These are phyloP conservation scores for Chlamydomonas asymmetrica DNA, from an alignment of 139 green algal species.

Conservation along the genomic window DNA sequence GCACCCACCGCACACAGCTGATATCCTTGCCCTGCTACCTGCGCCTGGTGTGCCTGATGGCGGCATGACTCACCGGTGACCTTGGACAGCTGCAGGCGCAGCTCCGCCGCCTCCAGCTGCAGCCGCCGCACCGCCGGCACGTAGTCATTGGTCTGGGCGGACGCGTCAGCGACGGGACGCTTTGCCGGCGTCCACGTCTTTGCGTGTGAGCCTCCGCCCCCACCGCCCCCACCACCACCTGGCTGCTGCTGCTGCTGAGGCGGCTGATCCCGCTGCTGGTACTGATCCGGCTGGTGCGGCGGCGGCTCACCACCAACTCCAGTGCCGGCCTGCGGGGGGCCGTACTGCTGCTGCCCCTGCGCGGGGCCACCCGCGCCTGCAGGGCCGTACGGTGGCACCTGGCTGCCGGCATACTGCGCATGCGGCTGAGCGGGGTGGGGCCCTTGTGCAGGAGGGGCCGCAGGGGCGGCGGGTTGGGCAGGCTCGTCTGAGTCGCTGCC, in stretches of 20 bases:
- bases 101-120: constrained; percentile 40
- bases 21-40: too few relatives aligned
- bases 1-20: too few relatives aligned
- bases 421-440: too few relatives aligned
- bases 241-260: constrained; percentile 19
- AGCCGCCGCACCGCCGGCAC: constrained; percentile 17
- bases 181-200: background rate
- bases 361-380: background rate
- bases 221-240: too few relatives aligned
- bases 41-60: background rate
- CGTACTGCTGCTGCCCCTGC: constrained; percentile 11
- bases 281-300: background rate
- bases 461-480: too few relatives aligned
- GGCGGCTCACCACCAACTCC: constrained; percentile 9
- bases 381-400: background rate
- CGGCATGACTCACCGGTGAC: too few relatives aligned
- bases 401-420: background rate
- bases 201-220: background rate
- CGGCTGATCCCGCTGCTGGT: background rate
- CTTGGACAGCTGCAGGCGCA: constrained; percentile 40
- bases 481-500: background rate
- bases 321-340: background rate
- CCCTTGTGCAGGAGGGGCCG: too few relatives aligned
- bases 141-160: constrained; percentile 44
- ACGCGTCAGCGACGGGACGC: constrained; percentile 26